A percentile compares a stretch with the other conserved stretches of the same genome.
Conservation (phyloP, 2,329 filamentous ascomycete genomes). For the Penicillium decumbens region DNA sequence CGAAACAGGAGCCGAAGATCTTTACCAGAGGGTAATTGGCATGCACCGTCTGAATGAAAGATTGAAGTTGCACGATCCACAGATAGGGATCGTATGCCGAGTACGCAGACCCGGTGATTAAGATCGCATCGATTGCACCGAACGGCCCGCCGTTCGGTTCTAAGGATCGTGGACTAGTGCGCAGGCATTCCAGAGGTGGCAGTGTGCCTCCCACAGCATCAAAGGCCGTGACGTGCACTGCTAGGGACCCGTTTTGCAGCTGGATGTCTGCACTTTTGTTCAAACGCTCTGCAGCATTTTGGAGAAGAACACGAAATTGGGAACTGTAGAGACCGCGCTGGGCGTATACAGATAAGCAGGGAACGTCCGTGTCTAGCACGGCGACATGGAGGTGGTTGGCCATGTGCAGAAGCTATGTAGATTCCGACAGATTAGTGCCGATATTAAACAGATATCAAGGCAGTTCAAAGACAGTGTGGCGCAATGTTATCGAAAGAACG, state of each 20-base stretch:
- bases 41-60: constrained; percentile 25
- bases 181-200: constrained; percentile 25
- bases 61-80: constrained; percentile 25
- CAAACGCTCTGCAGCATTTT: constrained; percentile 28
- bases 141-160: constrained; percentile 4
- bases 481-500: background rate
- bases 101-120: constrained; percentile 28
- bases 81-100: constrained; percentile 23
- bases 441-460: background rate
- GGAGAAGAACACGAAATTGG: constrained; percentile 32
- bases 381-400: constrained; percentile 31
- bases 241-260: constrained; percentile 8
- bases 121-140: constrained; percentile 26
- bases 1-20: constrained; percentile 35
- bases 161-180: constrained; percentile 7
- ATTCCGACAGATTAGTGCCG: background rate
- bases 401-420: constrained; percentile 8
- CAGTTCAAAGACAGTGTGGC: background rate
- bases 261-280: constrained; percentile 10
- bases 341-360: constrained; percentile 30
- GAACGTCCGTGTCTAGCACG: constrained; percentile 36
- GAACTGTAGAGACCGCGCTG: constrained; percentile 35
- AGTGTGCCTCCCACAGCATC: constrained; percentile 31
- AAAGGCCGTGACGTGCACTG: constrained; percentile 31
- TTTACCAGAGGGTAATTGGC: constrained; percentile 25